Evolutionary conservation across 2,329 filamentous ascomycete species (phyloP).

Genomic region (Allantophomopsis lycopodina): DNA sequence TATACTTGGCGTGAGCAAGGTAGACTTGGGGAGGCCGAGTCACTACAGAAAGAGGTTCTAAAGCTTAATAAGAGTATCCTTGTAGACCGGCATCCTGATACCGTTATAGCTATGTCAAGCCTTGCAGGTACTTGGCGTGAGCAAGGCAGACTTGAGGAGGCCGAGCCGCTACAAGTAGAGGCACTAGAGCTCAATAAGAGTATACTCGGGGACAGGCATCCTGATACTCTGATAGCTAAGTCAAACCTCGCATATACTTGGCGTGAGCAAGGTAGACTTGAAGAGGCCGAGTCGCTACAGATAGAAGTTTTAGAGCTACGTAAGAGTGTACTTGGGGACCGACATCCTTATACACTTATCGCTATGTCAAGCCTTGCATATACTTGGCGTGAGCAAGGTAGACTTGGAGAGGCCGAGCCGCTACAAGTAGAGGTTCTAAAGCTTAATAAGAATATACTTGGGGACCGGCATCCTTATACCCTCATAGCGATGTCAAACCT

Average conservation of each 20-base stretch:
- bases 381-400: too few relatives aligned
- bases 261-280: neutral
- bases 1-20: too few relatives aligned
- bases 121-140: slow-evolving; percentile 7
- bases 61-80: slow-evolving; percentile 7
- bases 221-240: slow-evolving; percentile 12
- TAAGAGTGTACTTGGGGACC: neutral
- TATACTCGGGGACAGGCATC: slow-evolving; percentile 7
- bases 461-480: slow-evolving; percentile 13
- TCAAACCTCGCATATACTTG: slow-evolving; percentile 8
- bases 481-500: slow-evolving; percentile 10
- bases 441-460: slow-evolving; percentile 7
- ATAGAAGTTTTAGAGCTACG: neutral
- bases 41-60: too few relatives aligned
- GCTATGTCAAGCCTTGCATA: too few relatives aligned
- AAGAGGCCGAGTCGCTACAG: neutral
- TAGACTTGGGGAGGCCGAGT: too few relatives aligned
- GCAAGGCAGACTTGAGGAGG: neutral
- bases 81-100: slow-evolving; percentile 12
- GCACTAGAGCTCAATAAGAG: neutral
- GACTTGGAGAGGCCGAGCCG: too few relatives aligned
- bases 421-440: too few relatives aligned
- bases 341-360: too few relatives aligned
- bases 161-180: neutral
- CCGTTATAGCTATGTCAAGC: slow-evolving; percentile 9